Evolutionary conservation across 106 monocot species (phyloP).

Genomic region (Dioscorea alata): DNA sequence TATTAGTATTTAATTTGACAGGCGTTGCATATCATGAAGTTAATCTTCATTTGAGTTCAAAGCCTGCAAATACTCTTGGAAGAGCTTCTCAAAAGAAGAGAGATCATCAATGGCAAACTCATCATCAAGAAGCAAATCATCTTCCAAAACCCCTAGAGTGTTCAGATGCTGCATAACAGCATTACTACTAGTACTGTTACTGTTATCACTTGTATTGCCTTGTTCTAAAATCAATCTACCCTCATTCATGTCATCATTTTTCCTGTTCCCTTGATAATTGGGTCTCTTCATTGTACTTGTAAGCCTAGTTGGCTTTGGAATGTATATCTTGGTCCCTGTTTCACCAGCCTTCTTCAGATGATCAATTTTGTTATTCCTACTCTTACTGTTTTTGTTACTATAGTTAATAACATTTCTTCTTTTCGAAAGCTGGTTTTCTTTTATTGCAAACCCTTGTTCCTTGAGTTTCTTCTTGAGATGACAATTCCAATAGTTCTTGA

Average conservation of each 20-base stretch:
- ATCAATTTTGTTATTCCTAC: background rate
- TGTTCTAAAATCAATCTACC: background rate
- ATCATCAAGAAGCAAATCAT: background rate
- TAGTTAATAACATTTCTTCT: background rate
- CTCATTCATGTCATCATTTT: background rate
- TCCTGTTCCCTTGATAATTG: background rate
- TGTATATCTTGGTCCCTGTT: background rate
- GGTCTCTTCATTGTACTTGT: background rate
- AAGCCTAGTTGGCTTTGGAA: constrained; percentile 24
- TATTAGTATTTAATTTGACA: too few relatives aligned
- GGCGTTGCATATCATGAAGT: too few relatives aligned
- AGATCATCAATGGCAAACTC: background rate
- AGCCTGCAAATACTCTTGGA: constrained; percentile 19
- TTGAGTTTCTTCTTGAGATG: too few relatives aligned
- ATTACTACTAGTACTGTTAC: too few relatives aligned
- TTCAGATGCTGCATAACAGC: background rate
- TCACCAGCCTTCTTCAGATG: background rate
- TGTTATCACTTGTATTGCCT: background rate
- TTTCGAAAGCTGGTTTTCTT: too few relatives aligned
- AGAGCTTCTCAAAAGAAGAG: constrained; percentile 11
- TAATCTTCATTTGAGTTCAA: constrained; percentile 5
- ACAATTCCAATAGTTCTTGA: constrained; percentile 25
- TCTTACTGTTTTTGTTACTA: constrained; percentile 12
- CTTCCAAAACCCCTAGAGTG: background rate
- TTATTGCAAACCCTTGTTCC: too few relatives aligned